These are phyloP conservation scores for Picochlorum sp. DNA, from an alignment of 139 green algal species.

Conservation along the genomic window DNA sequence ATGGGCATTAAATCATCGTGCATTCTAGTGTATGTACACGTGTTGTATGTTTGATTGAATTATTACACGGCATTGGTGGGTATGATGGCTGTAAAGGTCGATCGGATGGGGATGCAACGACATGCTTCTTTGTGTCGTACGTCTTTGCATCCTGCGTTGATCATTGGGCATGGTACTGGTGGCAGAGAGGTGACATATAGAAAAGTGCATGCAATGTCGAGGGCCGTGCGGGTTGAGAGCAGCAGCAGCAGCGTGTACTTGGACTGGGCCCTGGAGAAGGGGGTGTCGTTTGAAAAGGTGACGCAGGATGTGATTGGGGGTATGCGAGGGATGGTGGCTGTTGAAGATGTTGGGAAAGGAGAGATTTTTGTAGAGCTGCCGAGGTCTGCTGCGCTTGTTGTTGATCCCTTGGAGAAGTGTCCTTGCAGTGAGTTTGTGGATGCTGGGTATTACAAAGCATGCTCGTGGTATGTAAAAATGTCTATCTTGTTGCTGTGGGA, in stretches of 20 bases:
- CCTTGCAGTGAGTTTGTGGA: conserved; percentile 32
- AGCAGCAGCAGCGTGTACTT: conserved; percentile 3
- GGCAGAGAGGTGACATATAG: too few species aligned
- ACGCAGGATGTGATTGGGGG: conserved; percentile 24
- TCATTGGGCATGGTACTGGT: too few species aligned
- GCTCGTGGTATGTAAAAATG: conserved; percentile 60
- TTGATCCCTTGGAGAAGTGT: conserved; percentile 53
- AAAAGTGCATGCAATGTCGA: too few species aligned
- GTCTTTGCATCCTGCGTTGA: too few species aligned
- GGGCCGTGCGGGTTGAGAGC: neutral
- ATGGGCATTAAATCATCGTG: too few species aligned
- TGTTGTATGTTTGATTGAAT: too few species aligned
- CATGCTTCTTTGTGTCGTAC: too few species aligned
- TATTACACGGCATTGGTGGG: too few species aligned
- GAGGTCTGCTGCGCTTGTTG: conserved; percentile 33
- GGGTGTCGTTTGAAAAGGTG: conserved; percentile 19
- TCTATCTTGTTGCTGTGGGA: conserved; percentile 63
- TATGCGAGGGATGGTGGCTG: conserved; percentile 22
- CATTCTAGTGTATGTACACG: too few species aligned
- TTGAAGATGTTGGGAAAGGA: conserved; percentile 31
- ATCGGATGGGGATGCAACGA: too few species aligned
- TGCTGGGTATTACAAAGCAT: conserved; percentile 38
- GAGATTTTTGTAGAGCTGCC: conserved; percentile 60
- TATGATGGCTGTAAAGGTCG: too few species aligned
- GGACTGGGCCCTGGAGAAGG: conserved; percentile 3